Conservation (phyloP, 2,329 filamentous ascomycete species). For the Epichloe sp. region DNA sequence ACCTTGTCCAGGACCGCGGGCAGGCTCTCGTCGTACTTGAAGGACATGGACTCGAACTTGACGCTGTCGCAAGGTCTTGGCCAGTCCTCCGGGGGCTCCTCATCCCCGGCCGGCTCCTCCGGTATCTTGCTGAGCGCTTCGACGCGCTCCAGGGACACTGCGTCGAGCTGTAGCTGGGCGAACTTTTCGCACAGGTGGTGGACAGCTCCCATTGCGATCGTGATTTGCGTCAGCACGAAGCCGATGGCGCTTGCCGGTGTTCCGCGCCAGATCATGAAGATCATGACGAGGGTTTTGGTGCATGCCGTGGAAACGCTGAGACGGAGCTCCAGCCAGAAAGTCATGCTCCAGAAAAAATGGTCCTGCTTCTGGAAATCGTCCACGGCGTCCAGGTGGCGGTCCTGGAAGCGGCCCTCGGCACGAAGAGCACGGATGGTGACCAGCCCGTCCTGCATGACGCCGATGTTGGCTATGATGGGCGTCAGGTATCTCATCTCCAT, state of each 20-base stretch:
- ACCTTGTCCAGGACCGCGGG: constrained; percentile 59
- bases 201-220: constrained; percentile 22
- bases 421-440: constrained; percentile 77
- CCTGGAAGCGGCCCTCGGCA: constrained; percentile 67
- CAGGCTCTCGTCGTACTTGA: constrained; percentile 67
- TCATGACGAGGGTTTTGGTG: constrained; percentile 60
- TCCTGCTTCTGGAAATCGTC: constrained; percentile 91
- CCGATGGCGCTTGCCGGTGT: constrained; percentile 68
- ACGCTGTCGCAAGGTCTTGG: constrained; percentile 60
- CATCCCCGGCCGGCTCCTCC: constrained; percentile 54
- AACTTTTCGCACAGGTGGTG: constrained; percentile 61
- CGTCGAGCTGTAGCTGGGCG: constrained; percentile 80
- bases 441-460: constrained; percentile 71
- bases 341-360: constrained; percentile 87
- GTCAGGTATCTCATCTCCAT: constrained; percentile 84
- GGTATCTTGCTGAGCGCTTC: constrained; percentile 70
- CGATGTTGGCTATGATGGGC: constrained; percentile 85
- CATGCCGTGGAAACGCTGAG: constrained; percentile 49
- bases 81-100: constrained; percentile 68
- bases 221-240: constrained; percentile 56
- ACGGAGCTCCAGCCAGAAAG: constrained; percentile 72
- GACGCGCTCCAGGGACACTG: constrained; percentile 78
- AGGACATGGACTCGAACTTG: constrained; percentile 61
- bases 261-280: constrained; percentile 61
- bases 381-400: constrained; percentile 64